These are phyloP conservation scores for Moesziomyces globuligerus DNA, from an alignment of 1,284 basidiomycete species.

Conservation along the genomic window DNA sequence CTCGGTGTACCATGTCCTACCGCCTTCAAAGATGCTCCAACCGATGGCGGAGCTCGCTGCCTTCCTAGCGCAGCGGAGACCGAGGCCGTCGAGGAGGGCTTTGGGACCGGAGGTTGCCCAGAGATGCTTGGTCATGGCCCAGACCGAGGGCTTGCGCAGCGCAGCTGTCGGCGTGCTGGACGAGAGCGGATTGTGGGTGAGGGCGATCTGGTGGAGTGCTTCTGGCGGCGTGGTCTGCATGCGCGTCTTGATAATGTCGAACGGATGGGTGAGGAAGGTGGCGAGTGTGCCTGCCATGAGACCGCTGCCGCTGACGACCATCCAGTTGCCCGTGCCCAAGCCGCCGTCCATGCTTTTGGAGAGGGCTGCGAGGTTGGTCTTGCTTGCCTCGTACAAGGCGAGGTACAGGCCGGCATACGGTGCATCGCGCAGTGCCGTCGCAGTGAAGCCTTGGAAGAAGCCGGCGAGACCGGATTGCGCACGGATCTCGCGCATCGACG, in stretches of 20 bases:
- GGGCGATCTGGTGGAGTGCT: conserved; percentile 20
- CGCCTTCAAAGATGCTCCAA: conserved; percentile 65
- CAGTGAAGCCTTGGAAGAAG: conserved; percentile 86
- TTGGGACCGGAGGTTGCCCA: conserved; percentile 32
- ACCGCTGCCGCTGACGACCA: conserved; percentile 52
- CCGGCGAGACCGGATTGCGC: conserved; percentile 79
- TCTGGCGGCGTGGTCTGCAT: conserved; percentile 59
- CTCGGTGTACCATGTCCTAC: conserved; percentile 45
- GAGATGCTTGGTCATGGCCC: conserved; percentile 47
- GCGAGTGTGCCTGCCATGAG: conserved; percentile 61
- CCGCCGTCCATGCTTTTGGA: conserved; percentile 11
- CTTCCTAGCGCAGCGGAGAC: conserved; percentile 62
- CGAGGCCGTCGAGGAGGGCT: conserved; percentile 61
- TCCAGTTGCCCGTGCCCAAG: conserved; percentile 51
- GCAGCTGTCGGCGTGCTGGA: background rate
- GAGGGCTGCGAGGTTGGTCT: conserved; percentile 42
- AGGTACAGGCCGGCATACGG: conserved; percentile 95
- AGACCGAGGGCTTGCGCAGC: conserved; percentile 15
- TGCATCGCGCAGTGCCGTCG: conserved; percentile 90
- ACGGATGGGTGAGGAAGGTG: conserved; percentile 65
- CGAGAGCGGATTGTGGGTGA: conserved; percentile 2
- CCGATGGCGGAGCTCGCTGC: conserved; percentile 64
- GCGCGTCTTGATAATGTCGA: conserved; percentile 66
- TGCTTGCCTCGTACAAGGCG: conserved; percentile 77
- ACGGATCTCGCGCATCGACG: conserved; percentile 70